Percentiles rank a stretch among this genome's conserved stretches.
phyloP scores from a whole-genome alignment of 2,329 filamentous ascomycete genomes.

The Pleurostoma richardsiae region DNA sequence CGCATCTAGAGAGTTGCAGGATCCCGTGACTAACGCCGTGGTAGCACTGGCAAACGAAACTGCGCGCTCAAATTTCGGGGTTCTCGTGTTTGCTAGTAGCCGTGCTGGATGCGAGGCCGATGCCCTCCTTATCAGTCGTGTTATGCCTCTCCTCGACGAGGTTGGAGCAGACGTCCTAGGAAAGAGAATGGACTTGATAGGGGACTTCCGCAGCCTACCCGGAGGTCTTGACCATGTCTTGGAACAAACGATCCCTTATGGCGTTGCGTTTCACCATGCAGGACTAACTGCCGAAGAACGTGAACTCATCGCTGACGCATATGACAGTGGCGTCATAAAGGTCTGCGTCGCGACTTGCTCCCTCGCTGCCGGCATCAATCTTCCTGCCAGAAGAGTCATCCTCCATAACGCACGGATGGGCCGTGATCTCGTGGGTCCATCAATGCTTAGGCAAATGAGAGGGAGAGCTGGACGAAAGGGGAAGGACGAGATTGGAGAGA shows the following conservation, averaged over 20 bases:
- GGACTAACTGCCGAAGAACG: conserved; percentile 72
- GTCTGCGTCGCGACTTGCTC: conserved; percentile 75
- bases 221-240: conserved; percentile 63
- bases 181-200: conserved; percentile 58
- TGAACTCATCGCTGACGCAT: conserved; percentile 65
- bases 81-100: conserved; percentile 69
- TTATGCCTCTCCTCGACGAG: conserved; percentile 49
- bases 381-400: conserved; percentile 69
- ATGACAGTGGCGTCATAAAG: conserved; percentile 62
- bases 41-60: conserved; percentile 67
- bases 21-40: conserved; percentile 64
- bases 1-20: conserved; percentile 54
- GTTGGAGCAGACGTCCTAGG: conserved; percentile 45
- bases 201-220: conserved; percentile 59
- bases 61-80: conserved; percentile 62
- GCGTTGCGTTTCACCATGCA: conserved; percentile 72
- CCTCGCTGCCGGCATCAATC: conserved; percentile 77
- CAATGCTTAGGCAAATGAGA: conserved; percentile 78
- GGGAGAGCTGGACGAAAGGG: conserved; percentile 74
- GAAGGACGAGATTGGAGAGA: conserved; percentile 73
- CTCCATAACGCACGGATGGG: conserved; percentile 73
- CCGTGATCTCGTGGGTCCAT: conserved; percentile 68
- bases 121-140: conserved; percentile 62
- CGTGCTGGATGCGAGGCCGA: conserved; percentile 63
- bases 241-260: conserved; percentile 57